A percentile compares a stretch with the other conserved stretches of the same genome.
These are phyloP conservation scores for Globisporangium parvum DNA, from an alignment of 352 stramenopile species.

Conservation along the genomic window DNA sequence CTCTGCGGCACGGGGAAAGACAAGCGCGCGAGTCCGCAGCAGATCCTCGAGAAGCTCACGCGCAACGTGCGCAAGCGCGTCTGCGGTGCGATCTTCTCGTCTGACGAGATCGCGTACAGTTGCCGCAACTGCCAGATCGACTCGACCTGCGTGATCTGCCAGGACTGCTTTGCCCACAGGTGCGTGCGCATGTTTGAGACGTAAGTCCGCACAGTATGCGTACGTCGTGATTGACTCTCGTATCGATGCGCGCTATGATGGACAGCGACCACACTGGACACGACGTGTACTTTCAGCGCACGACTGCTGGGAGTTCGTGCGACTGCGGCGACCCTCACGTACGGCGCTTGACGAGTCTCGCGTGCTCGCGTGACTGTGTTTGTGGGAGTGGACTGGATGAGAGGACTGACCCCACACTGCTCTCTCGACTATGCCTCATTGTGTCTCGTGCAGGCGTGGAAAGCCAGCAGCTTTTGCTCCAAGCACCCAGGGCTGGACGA, in stretches of 20 bases:
- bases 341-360: slow-evolving; percentile 7
- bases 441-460: slow-evolving; percentile 57
- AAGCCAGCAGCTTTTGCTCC: slow-evolving; percentile 68
- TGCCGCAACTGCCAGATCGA: slow-evolving; percentile 85
- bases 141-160: slow-evolving; percentile 82
- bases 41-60: slow-evolving; percentile 62
- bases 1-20: slow-evolving; percentile 53
- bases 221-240: slow-evolving; percentile 3
- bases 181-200: slow-evolving; percentile 11
- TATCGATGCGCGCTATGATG: background rate
- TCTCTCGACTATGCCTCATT: too few species aligned
- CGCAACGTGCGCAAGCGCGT: slow-evolving; percentile 61
- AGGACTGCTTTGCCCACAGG: slow-evolving; percentile 82
- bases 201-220: background rate
- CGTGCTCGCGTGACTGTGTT: too few species aligned
- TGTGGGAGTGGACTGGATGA: too few species aligned
- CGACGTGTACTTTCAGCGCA: slow-evolving; percentile 85
- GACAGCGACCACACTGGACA: slow-evolving; percentile 63
- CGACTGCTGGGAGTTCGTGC: slow-evolving; percentile 79
- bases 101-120: slow-evolving; percentile 85
- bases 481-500: slow-evolving; percentile 60
- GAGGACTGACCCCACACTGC: too few species aligned
- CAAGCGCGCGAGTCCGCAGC: slow-evolving; percentile 25
- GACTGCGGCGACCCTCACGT: slow-evolving; percentile 82
- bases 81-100: slow-evolving; percentile 78